Conservation (phyloP, 1,284 basidiomycete species). For the Megacollybia platyphylla region DNA sequence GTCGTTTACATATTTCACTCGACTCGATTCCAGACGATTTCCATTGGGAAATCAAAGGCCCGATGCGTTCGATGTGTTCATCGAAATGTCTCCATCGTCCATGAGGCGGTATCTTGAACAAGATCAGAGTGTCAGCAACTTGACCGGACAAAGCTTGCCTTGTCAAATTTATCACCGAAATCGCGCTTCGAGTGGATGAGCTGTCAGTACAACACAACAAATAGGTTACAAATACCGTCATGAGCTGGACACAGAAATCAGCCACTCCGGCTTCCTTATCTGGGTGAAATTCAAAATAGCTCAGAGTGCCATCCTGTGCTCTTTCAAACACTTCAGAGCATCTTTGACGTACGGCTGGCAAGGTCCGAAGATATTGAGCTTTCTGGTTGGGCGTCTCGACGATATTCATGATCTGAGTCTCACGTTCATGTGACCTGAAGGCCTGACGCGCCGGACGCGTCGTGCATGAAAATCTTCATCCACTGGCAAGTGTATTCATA, state of each 20-base stretch:
- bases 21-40: slow-evolving; percentile 26
- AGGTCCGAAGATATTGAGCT: slow-evolving; percentile 70
- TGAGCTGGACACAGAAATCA: slow-evolving; percentile 75
- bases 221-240: slow-evolving; percentile 36
- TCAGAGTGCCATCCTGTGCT: slow-evolving; percentile 57
- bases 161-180: slow-evolving; percentile 59
- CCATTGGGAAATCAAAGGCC: slow-evolving; percentile 48
- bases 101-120: slow-evolving; percentile 76
- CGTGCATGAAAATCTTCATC: too few species aligned
- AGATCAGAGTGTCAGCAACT: slow-evolving; percentile 2
- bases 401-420: slow-evolving; percentile 18
- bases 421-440: not conserved
- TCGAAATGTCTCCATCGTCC: slow-evolving; percentile 88
- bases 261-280: slow-evolving; percentile 62
- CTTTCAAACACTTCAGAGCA: slow-evolving; percentile 72
- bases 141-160: slow-evolving; percentile 26
- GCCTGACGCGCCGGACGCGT: too few species aligned
- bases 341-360: slow-evolving; percentile 80
- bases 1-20: slow-evolving; percentile 57
- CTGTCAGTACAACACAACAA: slow-evolving; percentile 1
- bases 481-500: too few species aligned
- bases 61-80: slow-evolving; percentile 48
- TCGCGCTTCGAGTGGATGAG: slow-evolving; percentile 45
- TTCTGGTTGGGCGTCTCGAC: slow-evolving; percentile 22
- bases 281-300: slow-evolving; percentile 82